Base-by-base conservation (phyloP, 2,329 filamentous ascomycete genomes). In the Trichoderma endophyticum region DNA sequence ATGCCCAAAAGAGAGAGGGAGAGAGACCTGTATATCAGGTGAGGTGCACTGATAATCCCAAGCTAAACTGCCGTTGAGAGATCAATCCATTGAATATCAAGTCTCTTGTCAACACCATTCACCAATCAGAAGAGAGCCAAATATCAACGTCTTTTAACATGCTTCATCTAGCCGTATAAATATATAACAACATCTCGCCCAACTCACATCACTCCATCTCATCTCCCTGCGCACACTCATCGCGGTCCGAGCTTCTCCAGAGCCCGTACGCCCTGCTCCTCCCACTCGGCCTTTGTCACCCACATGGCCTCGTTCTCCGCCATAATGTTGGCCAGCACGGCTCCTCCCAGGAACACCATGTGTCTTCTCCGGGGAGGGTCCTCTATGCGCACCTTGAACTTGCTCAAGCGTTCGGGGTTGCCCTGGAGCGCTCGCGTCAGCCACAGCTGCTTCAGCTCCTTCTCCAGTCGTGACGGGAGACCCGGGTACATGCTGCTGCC, bases 351-450 rank as follows among this genome's bases (percentile, higher is more conserved):
- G 88, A 99, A 98, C n/a, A 99, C 96, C 95, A 99, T 98, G 86
- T 99, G 96, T 83, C 95, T 89, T 85, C 96, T 90, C 84, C 96
- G 89, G 39, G 96, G 96, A 66, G 96, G 96, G 82, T 99, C 96
- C 83, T 99, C 96, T 86, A 99, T 98, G 82, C 96, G 90, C 76
- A 99, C 95, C 89, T 98, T 99, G 89, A 99, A 99, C 90, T 98
- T 99, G 90, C 90, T 93, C 79, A 99, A 83, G 76, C 96, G 90
- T 84, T 98, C 95, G 1, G 96, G 95, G 83, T 99, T 94, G 72
- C 95, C 95, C 72, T 91, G 89, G 77, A 99, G 86, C 57, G 98
- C 94, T 75, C 92, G 91, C 70, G 95, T 98, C 75, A 99, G 89
- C 96, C 96, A 99, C 77, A 99, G 85, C 86, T 99, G 96, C 88